A percentile compares a stretch with the other conserved stretches of the same genome.
phyloP scores from a whole-genome alignment of 2,329 filamentous ascomycete genomes.

The Xylariaceae sp. region DNA sequence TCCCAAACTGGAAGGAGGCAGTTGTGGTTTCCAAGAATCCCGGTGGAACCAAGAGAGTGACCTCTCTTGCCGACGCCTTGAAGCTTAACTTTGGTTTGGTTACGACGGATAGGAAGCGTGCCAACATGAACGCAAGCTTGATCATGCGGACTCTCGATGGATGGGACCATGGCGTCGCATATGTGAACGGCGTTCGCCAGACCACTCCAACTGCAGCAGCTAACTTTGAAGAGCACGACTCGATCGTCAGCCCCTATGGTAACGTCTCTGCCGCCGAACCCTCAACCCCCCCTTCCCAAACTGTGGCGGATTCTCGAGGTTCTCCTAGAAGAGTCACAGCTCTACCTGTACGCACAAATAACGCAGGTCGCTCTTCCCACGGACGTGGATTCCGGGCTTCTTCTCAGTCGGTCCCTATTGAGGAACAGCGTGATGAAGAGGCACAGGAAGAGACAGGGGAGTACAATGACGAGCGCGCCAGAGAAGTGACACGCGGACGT shows the following conservation, averaged over 20 bases:
- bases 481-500: slow-evolving; percentile 86
- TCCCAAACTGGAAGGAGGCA: slow-evolving; percentile 80
- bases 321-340: slow-evolving; percentile 39
- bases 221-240: slow-evolving; percentile 25
- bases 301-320: slow-evolving; percentile 39
- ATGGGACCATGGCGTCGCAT: slow-evolving; percentile 28
- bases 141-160: slow-evolving; percentile 66
- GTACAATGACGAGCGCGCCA: slow-evolving; percentile 74
- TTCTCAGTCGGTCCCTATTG: slow-evolving; percentile 35
- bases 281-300: slow-evolving; percentile 24
- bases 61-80: slow-evolving; percentile 87
- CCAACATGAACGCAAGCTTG: slow-evolving; percentile 71
- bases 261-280: background rate
- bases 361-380: slow-evolving; percentile 28
- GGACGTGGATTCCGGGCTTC: slow-evolving; percentile 30
- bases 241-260: slow-evolving; percentile 30
- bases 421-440: slow-evolving; percentile 36
- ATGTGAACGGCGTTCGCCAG: slow-evolving; percentile 28
- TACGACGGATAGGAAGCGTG: slow-evolving; percentile 70
- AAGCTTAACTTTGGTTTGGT: slow-evolving; percentile 98
- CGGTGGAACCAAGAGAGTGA: slow-evolving; percentile 93
- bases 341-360: slow-evolving; percentile 29
- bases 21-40: slow-evolving; percentile 98
- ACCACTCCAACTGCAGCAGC: slow-evolving; percentile 17
- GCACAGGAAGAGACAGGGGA: slow-evolving; percentile 40